Evolutionary conservation across 768 basidiomycete species (phyloP).

Genomic region (Lentinula sp.): DNA sequence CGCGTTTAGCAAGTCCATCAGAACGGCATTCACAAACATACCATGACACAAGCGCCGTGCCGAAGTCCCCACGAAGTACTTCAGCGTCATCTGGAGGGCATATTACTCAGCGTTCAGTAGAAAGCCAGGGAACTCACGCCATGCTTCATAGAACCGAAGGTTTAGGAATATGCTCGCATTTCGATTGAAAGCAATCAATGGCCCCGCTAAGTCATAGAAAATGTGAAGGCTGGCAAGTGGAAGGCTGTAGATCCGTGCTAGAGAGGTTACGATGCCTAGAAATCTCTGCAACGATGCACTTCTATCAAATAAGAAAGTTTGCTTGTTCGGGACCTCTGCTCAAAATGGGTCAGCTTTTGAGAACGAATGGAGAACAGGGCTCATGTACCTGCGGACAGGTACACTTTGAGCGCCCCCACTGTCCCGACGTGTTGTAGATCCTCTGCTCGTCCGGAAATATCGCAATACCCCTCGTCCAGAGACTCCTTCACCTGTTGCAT

Average conservation of each 20-base stretch:
- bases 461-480: conserved; percentile 79
- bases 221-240: conserved; percentile 73
- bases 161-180: conserved; percentile 87
- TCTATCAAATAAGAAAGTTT: conserved; percentile 45
- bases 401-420: conserved; percentile 59
- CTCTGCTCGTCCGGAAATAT: conserved; percentile 57
- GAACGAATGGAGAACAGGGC: not conserved
- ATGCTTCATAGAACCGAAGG: conserved; percentile 75
- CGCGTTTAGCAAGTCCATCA: not conserved
- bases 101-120: not conserved
- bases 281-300: conserved; percentile 64
- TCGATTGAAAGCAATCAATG: conserved; percentile 90
- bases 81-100: conserved; percentile 56
- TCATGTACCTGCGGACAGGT: conserved; percentile 50
- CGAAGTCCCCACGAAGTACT: conserved; percentile 44
- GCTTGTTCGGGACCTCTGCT: conserved; percentile 51
- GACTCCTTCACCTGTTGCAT: conserved; percentile 73
- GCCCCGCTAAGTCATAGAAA: conserved; percentile 78
- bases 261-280: conserved; percentile 57
- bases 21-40: conserved; percentile 19
- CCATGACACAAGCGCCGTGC: conserved; percentile 79
- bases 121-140: conserved; percentile 54
- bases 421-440: conserved; percentile 62
- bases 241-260: conserved; percentile 69
- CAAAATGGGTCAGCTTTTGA: conserved; percentile 4